Evolutionary conservation across 208 protist species (phyloP), one percentile per base, ranked within the genome.

Genomic region (Balamuthia mandrillaris): DNA sequence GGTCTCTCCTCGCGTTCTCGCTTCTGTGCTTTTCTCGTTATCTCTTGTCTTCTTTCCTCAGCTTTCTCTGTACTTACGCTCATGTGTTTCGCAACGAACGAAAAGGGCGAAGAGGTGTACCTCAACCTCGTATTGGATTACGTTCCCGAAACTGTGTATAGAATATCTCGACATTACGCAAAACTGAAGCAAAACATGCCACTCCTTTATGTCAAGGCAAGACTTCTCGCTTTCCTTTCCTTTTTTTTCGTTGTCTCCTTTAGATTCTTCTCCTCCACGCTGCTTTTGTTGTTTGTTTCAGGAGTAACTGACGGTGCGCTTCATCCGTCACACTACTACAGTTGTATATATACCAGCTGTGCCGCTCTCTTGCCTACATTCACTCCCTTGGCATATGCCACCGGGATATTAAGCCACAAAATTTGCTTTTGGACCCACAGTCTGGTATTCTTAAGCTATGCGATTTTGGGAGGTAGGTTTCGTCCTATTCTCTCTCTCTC

Each of bases 101-200:
- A 14, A 41, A 87, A 95, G 85, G 88, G 90, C 27, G 94, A 98
- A 31, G 97, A 98, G 72, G 78, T 98, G 16, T 99, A 98, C 85
- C 91, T 99, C 4, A 98, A 99, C 91, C 90, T 99, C 21, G 98
- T 99, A 14, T 95, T 99, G 90, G 97, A 99, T 75, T 99, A 98
- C 91, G 88, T 99, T 0, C 98, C 98, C 1, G 92, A 97, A 42
- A 99, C 98, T 68, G 88, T 99, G 3, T 95, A 96, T 77, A 88
- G 91, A n/a, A 83, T 98, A 21, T 91, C 94, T n/a, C 87, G 94
- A 45, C 89, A 96, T 78, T 98, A 96, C 89, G 94, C 92, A 68
- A 97, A 96, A 77, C 54, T 83, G 37, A 95, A 97, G 79, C 72
- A 93, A 65, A 58, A 54, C 18, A 89, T 99, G 63, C 97, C 96